phyloP scores from a whole-genome alignment of 306 rosid species.

The Morella rubra region DNA sequence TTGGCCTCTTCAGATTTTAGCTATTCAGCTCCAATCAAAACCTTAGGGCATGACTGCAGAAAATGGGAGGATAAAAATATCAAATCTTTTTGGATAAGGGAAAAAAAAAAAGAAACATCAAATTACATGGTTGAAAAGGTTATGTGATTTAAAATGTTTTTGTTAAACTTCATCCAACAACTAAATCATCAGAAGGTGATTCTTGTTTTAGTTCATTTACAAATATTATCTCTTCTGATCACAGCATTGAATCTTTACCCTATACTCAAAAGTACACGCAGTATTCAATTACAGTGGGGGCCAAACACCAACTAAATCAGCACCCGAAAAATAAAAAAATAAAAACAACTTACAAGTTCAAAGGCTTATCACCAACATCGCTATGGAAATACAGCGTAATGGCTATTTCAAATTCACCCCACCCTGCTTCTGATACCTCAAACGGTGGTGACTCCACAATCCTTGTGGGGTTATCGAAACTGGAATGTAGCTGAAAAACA shows the following conservation, averaged over 20 bases:
- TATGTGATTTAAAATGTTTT: background rate
- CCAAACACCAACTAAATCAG: constrained; percentile 26
- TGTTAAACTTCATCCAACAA: background rate
- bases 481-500: constrained; percentile 83
- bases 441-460: constrained; percentile 74
- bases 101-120: background rate
- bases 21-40: background rate
- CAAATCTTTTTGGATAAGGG: background rate
- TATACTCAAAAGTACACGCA: constrained; percentile 15
- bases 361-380: constrained; percentile 74
- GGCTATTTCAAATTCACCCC: constrained; percentile 83
- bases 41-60: background rate
- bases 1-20: background rate
- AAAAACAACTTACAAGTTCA: constrained; percentile 64
- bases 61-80: background rate
- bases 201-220: background rate
- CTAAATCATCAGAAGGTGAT: background rate
- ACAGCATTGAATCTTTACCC: constrained; percentile 3
- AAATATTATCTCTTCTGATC: too few relatives aligned
- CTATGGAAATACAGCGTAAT: constrained; percentile 65
- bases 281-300: constrained; percentile 22
- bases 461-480: constrained; percentile 78
- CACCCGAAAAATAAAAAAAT: background rate
- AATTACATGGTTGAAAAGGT: background rate
- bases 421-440: constrained; percentile 78